These are phyloP conservation scores for Chaetomiaceae sp. DNA, from an alignment of 2,329 filamentous ascomycete genomes.

Conservation along the genomic window DNA sequence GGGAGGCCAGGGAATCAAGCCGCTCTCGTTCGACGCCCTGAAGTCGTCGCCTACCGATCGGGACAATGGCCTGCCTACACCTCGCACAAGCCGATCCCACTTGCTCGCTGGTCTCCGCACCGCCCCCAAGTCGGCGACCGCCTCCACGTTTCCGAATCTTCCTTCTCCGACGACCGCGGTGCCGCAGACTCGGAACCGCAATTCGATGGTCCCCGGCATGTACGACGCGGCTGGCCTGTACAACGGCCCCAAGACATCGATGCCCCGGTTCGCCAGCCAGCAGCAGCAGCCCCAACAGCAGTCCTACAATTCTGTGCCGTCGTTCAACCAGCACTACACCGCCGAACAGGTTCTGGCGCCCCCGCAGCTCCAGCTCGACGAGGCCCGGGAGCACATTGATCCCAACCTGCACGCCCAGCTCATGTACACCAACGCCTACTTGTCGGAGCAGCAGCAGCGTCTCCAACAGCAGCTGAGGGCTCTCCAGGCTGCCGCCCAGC, in stretches of 20 bases:
- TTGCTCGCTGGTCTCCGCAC: slow-evolving; percentile 90
- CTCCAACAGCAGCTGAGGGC: slow-evolving; percentile 88
- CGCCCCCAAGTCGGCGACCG: slow-evolving; percentile 79
- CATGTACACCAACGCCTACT: slow-evolving; percentile 83
- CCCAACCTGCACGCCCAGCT: slow-evolving; percentile 83
- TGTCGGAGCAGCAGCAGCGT: slow-evolving; percentile 91
- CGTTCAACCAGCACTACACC: slow-evolving; percentile 52
- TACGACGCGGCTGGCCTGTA: slow-evolving; percentile 43
- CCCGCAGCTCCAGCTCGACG: slow-evolving; percentile 70
- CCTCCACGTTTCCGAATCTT: slow-evolving; percentile 67
- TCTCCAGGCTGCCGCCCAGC: slow-evolving; percentile 77
- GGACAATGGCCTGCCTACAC: slow-evolving; percentile 69
- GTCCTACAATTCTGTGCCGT: slow-evolving; percentile 23
- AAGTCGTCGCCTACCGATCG: slow-evolving; percentile 66
- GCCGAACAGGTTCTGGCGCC: slow-evolving; percentile 87
- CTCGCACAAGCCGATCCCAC: slow-evolving; percentile 90
- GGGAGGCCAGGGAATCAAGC: slow-evolving; percentile 84
- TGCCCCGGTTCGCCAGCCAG: slow-evolving; percentile 42
- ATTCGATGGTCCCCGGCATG: slow-evolving; percentile 38
- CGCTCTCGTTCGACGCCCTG: slow-evolving; percentile 69
- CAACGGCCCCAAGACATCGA: slow-evolving; percentile 53
- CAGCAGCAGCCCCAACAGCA: slow-evolving; percentile 23
- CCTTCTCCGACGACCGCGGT: slow-evolving; percentile 39
- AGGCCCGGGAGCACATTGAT: slow-evolving; percentile 71
- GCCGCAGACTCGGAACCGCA: slow-evolving; percentile 40